Evolutionary conservation across 371 early-diverging fungal genomes (phyloP), one percentile per base, ranked within the genome.

Genomic region (Mortierella sp.): DNA sequence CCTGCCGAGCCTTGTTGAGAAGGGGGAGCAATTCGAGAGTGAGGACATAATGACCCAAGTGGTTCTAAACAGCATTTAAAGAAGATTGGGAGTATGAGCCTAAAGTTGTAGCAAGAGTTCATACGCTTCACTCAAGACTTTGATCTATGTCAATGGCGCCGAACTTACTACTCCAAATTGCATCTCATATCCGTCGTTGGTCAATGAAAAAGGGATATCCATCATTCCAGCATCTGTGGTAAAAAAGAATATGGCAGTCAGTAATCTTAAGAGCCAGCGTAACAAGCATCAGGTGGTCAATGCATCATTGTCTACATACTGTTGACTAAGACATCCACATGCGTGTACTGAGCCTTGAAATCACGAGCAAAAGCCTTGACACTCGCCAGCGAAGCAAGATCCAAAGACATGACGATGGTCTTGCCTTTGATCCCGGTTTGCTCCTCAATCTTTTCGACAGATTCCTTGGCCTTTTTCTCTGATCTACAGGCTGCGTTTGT

Each of bases 301-400:
- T 9, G 55, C 11, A 13, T 9, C 10, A 55, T 9, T 55, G 28
- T 13, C 16, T 19, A 83, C 53, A 58, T 86, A 76, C 86, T 87
- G 69, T 87, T 86, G 59, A 92, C 84, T 9, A 92, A 73, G n/a
- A 92, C 60, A 65, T 90, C 86, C 22, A 92, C 52, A 10, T 84
- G 47, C 2, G 58, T 50, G 32, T 58, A 41, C 8, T 68, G 71
- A 5, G 57, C 53, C 57, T 74, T 84, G 75, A 87, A 87, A 28
- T 81, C 72, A 5, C 60, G 74, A 9, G 83, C 74, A 68, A 91
- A 91, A 21, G 28, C 47, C 21, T 74, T 70, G 21, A 91, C 77
- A 1, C 85, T 86, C 40, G 71, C 81, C 32, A 88, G 65, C n/a
- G 85, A 83, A 6, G 88, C 77, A 63, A 92, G 65, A 67, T 92